Base-by-base conservation (phyloP, 2,329 filamentous ascomycete species). In the Sporothrix luriei region DNA sequence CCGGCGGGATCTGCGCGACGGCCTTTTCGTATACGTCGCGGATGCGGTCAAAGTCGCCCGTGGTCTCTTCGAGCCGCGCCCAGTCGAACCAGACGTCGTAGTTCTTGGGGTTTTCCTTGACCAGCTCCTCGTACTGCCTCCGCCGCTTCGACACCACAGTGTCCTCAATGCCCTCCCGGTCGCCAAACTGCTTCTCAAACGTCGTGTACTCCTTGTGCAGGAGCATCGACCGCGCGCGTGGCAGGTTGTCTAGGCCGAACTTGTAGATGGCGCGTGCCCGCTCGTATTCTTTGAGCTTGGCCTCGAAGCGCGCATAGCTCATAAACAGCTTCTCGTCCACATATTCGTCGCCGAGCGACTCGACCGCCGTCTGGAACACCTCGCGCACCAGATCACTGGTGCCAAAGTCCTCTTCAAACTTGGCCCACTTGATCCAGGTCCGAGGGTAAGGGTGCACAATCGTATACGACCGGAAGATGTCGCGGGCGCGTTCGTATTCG, bases 361-460 rank as follows among this genome's bases (percentile, higher is more conserved):
- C 94, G 43, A 98, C 90, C 1, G 94, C 94, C 69, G 87, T 85
- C 4, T 94, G 93, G 77, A 93, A 98, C 0, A 98, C 94, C 72
- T 98, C 93, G 26, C 95, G 87, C 7, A 99, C 95, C 73, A 94
- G 79, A 75, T 97, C 94, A 76, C 90, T 94, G 1, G 93, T 97
- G 10, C 95, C 95, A 74, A 90, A 92, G 77, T 99, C 95, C 78
- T 98, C 94, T 79, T 99, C 95, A 74, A 98, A 99, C 72, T 92
- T 91, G 71, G 94, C 91, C 95, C 95, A 99, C 78, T 97, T 97
- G 81, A 99, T 96, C 94, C 94, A 99, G 77, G 97, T 98, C 76
- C 91, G 88, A 26, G 95, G 92, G 76, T 98, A 94, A 0, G 95
- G 94, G 74, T 98, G 95, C 10, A 98, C 92, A 71, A 94, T 86